Conservation (phyloP, 352 stramenopile genomes). For the Blastocystis sp. region DNA sequence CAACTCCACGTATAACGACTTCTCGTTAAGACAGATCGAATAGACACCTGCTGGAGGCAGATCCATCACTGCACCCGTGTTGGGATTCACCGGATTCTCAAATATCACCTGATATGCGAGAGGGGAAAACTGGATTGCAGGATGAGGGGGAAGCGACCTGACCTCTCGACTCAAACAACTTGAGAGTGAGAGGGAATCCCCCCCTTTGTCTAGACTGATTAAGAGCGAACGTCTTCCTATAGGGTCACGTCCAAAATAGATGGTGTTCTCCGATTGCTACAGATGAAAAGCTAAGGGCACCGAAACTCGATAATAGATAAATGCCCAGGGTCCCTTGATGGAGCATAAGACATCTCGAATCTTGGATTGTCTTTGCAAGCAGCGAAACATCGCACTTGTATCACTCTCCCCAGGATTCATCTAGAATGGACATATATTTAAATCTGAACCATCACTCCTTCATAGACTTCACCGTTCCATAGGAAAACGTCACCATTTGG, state of each 20-base stretch:
- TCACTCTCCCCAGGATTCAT: neutral
- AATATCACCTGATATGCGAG: neutral
- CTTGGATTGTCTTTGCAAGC: neutral
- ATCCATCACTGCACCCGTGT: neutral
- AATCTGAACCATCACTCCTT: neutral
- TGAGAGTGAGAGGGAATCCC: neutral
- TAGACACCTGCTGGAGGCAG: conserved; percentile 18
- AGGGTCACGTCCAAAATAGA: conserved; percentile 32
- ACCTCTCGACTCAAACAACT: neutral
- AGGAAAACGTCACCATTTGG: neutral
- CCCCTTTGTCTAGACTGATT: neutral
- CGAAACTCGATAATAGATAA: conserved; percentile 1
- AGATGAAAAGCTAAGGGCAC: neutral
- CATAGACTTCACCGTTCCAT: conserved; percentile 45
- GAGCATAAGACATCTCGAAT: neutral
- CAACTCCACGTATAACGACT: neutral
- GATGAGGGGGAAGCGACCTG: neutral
- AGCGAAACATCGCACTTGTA: neutral
- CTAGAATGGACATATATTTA: neutral
- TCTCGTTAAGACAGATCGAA: neutral
- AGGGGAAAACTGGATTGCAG: neutral
- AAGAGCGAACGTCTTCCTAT: neutral
- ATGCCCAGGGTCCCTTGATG: conserved; percentile 23
- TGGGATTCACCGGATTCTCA: neutral
- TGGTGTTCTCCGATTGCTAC: neutral